These are phyloP conservation scores for Stemphylium vesicarium DNA, from an alignment of 2,329 filamentous ascomycete species.

Conservation along the genomic window DNA sequence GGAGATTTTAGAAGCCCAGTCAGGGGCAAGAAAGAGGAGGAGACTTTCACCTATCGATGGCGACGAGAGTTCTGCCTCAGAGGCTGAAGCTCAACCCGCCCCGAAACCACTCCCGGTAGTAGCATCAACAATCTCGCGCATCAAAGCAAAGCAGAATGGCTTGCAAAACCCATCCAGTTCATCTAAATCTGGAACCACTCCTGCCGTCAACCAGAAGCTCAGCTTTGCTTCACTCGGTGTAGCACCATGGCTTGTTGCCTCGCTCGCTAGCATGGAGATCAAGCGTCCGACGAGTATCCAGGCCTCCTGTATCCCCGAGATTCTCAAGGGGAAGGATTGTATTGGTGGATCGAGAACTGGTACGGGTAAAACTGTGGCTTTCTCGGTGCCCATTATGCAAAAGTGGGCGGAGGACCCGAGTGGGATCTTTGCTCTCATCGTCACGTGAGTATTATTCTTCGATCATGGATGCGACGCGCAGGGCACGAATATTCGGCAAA, in stretches of 20 bases:
- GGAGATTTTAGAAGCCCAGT: slow-evolving; percentile 37
- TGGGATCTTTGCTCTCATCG: slow-evolving; percentile 85
- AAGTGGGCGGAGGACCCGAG: slow-evolving; percentile 91
- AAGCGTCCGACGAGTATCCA: slow-evolving; percentile 91
- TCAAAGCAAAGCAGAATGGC: slow-evolving; percentile 41
- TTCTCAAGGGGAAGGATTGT: slow-evolving; percentile 84
- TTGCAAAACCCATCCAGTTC: slow-evolving; percentile 5
- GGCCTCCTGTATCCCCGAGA: slow-evolving; percentile 89
- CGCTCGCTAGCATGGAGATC: slow-evolving; percentile 79
- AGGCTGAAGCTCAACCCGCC: slow-evolving; percentile 15
- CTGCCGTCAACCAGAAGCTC: slow-evolving; percentile 51
- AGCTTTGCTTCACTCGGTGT: slow-evolving; percentile 77
- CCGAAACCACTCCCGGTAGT: slow-evolving; percentile 21
- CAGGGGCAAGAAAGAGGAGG: slow-evolving; percentile 46
- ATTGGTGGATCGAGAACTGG: slow-evolving; percentile 94
- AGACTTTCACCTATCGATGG: slow-evolving; percentile 35
- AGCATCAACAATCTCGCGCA: slow-evolving; percentile 40
- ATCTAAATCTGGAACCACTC: slow-evolving; percentile 7
- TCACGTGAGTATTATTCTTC: slow-evolving; percentile 73
- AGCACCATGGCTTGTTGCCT: slow-evolving; percentile 85
- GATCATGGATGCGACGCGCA: background rate
- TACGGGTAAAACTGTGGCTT: slow-evolving; percentile 96
- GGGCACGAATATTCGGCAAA: no score
- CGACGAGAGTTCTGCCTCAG: slow-evolving; percentile 23
- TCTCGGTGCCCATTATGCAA: slow-evolving; percentile 92